Evolutionary conservation across 257 asterid species (phyloP).

Genomic region (Handroanthus guayacan): DNA sequence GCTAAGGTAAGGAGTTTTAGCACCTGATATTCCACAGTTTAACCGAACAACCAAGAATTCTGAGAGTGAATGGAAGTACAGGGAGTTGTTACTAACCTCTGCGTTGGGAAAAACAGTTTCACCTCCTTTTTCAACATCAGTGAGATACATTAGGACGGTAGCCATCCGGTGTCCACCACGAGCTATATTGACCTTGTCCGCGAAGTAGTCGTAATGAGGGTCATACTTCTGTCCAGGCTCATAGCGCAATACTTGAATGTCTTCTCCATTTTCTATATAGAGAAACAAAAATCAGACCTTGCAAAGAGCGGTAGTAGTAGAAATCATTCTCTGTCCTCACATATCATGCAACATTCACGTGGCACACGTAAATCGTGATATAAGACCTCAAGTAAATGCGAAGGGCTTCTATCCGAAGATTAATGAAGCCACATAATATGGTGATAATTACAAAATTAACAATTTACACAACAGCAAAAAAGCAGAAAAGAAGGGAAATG

Average conservation of each 20-base stretch:
- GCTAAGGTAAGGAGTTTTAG: background rate
- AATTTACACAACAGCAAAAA: background rate
- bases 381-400: background rate
- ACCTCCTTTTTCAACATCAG: slow-evolving; percentile 92
- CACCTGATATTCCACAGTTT: background rate
- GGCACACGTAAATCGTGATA: background rate
- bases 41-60: background rate
- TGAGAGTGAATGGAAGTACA: background rate
- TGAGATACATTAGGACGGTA: slow-evolving; percentile 92
- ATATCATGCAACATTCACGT: slow-evolving; percentile 6
- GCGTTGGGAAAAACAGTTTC: slow-evolving; percentile 96
- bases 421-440: slow-evolving; percentile 5
- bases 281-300: slow-evolving; percentile 32
- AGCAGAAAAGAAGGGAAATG: background rate
- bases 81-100: slow-evolving; percentile 67
- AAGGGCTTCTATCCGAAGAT: slow-evolving; percentile 8
- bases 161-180: slow-evolving; percentile 97
- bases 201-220: slow-evolving; percentile 84
- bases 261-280: slow-evolving; percentile 88
- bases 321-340: slow-evolving; percentile 22
- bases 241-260: slow-evolving; percentile 85
- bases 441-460: slow-evolving; percentile 21
- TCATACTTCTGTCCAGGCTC: slow-evolving; percentile 97
- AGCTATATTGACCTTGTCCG: slow-evolving; percentile 77
- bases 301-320: background rate